Evolutionary conservation across 371 early-diverging fungal genomes (phyloP).

Genomic region (Lichtheimia corymbifera): DNA sequence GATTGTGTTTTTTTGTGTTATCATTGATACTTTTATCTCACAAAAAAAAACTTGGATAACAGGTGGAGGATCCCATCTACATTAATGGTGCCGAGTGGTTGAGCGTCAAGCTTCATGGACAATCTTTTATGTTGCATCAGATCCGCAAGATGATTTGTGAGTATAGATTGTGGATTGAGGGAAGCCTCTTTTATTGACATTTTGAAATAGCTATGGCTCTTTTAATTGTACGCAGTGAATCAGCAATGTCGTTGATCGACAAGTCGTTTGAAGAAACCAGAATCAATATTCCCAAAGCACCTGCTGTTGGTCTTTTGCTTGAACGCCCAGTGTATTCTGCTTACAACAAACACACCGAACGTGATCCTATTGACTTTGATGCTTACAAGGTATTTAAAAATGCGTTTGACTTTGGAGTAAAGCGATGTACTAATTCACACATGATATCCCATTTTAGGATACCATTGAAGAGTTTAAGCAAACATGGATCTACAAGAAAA

Average conservation of each 20-base stretch:
- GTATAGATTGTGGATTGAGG: constrained; percentile 4
- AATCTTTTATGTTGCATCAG: constrained; percentile 99
- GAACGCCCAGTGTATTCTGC: constrained; percentile 74
- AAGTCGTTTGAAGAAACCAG: constrained; percentile 65
- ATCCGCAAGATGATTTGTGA: constrained; percentile 99
- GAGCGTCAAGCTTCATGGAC: constrained; percentile 92
- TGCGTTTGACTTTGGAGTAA: neutral
- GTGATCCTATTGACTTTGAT: constrained; percentile 47
- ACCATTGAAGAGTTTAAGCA: constrained; percentile 82
- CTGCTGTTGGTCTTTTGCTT: constrained; percentile 92
- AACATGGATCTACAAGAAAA: constrained; percentile 76
- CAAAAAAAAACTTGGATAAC: constrained; percentile 1
- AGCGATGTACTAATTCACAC: too few relatives aligned
- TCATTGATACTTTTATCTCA: neutral
- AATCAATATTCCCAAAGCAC: constrained; percentile 98
- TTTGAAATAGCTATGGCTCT: constrained; percentile 65
- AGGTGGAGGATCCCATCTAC: constrained; percentile 76
- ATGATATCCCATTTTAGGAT: constrained; percentile 31
- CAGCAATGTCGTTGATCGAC: constrained; percentile 71
- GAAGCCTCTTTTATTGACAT: neutral
- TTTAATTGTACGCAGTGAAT: constrained; percentile 72
- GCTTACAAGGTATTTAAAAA: constrained; percentile 28
- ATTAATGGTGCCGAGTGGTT: constrained; percentile 90
- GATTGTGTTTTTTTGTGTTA: neutral
- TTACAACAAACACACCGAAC: constrained; percentile 59